Evolutionary conservation across 768 basidiomycete species (phyloP).

Genomic region (Coprinellus micaceus): DNA sequence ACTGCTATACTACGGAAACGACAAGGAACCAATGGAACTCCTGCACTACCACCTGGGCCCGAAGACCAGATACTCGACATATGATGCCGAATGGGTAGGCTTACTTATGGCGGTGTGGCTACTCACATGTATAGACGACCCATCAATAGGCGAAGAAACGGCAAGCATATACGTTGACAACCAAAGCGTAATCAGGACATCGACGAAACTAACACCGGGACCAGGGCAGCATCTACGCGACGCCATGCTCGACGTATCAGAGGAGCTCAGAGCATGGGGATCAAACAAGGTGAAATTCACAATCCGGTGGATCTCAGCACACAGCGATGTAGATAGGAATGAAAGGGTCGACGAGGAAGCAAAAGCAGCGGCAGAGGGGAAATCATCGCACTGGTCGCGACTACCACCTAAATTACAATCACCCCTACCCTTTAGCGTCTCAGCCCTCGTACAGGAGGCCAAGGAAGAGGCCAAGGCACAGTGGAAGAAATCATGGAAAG

Average conservation of each 20-base stretch:
- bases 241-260: neutral
- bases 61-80: conserved; percentile 15
- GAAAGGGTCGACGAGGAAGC: conserved; percentile 13
- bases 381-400: neutral
- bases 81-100: conserved; percentile 20
- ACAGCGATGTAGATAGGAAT: conserved; percentile 13
- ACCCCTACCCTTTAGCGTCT: neutral
- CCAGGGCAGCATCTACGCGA: neutral
- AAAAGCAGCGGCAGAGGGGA: conserved; percentile 11
- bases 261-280: neutral
- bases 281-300: neutral
- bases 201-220: neutral
- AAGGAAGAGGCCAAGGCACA: neutral
- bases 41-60: conserved; percentile 14
- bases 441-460: neutral
- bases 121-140: neutral
- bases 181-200: neutral
- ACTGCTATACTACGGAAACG: neutral
- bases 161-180: conserved; percentile 2
- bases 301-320: conserved; percentile 11
- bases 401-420: neutral
- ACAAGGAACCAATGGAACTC: neutral
- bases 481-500: neutral
- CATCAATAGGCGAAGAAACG: neutral
- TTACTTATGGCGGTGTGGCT: conserved; percentile 18